Evolutionary conservation across 805 yeast species (phyloP).

Genomic region (Candida jianshihensis): DNA sequence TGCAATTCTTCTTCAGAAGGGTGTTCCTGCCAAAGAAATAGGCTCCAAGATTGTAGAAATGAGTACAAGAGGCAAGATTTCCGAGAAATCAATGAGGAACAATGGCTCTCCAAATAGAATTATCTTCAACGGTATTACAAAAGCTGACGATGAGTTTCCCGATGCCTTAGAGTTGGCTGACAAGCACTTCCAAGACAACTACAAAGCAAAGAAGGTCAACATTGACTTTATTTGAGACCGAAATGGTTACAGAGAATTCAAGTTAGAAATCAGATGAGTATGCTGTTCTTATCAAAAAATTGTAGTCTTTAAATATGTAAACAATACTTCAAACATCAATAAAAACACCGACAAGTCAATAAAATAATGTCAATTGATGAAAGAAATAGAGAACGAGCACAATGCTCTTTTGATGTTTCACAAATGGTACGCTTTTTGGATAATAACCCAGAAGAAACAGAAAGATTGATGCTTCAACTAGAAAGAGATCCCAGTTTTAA

Average conservation of each 20-base stretch:
- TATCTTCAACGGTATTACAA: constrained; percentile 30
- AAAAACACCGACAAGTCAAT: neutral
- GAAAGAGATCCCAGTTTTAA: constrained; percentile 62
- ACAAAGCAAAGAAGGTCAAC: neutral
- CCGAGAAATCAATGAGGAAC: constrained; percentile 34
- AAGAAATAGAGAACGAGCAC: constrained; percentile 33
- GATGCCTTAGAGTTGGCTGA: constrained; percentile 6
- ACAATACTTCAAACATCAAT: too few species aligned
- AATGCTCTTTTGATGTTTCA: constrained; percentile 34
- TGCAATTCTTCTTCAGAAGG: constrained; percentile 48
- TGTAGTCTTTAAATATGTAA: neutral
- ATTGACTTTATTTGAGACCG: neutral
- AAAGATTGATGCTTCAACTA: constrained; percentile 44
- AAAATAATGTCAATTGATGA: constrained; percentile 11
- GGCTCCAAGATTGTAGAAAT: constrained; percentile 34
- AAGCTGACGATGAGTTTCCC: constrained; percentile 25
- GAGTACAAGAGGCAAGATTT: constrained; percentile 42
- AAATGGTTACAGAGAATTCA: neutral
- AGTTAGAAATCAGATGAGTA: too few species aligned
- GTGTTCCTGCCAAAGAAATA: constrained; percentile 37
- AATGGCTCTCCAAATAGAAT: constrained; percentile 56
- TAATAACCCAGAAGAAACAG: constrained; percentile 37
- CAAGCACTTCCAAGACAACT: constrained; percentile 1
- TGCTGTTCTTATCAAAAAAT: too few species aligned
- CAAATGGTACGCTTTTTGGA: constrained; percentile 49